These are phyloP conservation scores for Aquilaria yunnanensis DNA, from an alignment of 345 rosid genomes.

Conservation along the genomic window DNA sequence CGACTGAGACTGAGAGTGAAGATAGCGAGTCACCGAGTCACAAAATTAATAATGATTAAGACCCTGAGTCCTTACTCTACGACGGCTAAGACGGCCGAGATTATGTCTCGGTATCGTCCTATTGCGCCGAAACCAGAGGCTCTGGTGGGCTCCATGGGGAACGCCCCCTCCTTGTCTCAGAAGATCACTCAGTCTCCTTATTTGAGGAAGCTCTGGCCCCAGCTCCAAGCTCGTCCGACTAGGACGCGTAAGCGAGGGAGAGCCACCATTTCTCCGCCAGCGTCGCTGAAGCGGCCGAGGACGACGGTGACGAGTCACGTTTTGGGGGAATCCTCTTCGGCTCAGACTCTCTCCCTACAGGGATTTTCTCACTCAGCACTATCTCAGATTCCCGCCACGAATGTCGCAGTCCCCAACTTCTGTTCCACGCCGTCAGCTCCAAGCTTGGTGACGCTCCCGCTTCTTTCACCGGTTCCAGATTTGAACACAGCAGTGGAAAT, in stretches of 20 bases:
- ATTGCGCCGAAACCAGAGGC: constrained; percentile 85
- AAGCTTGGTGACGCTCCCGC: constrained; percentile 67
- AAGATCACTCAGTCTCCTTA: constrained; percentile 75
- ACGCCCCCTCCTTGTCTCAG: constrained; percentile 43
- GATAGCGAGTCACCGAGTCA: no score
- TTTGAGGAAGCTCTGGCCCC: constrained; percentile 77
- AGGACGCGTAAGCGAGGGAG: constrained; percentile 88
- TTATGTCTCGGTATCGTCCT: constrained; percentile 87
- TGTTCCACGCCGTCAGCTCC: constrained; percentile 28
- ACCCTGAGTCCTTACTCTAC: constrained; percentile 44
- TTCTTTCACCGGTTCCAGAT: constrained; percentile 56
- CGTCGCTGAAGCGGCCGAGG: constrained; percentile 44
- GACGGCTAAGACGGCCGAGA: constrained; percentile 80
- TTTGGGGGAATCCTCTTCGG: constrained; percentile 22
- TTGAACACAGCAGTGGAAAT: constrained; percentile 44
- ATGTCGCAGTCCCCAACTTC: constrained; percentile 15
- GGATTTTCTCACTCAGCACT: constrained; percentile 30
- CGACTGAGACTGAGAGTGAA: neutral
- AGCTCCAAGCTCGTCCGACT: constrained; percentile 79
- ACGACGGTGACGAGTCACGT: constrained; percentile 9
- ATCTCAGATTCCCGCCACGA: constrained; percentile 33
- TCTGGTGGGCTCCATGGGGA: constrained; percentile 21
- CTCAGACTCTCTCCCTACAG: constrained; percentile 24
- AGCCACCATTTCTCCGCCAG: constrained; percentile 40
- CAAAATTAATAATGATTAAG: constrained; percentile 44